Evolutionary conservation across 2,329 filamentous ascomycete species (phyloP).

Genomic region (Periglandula ipomoeae): DNA sequence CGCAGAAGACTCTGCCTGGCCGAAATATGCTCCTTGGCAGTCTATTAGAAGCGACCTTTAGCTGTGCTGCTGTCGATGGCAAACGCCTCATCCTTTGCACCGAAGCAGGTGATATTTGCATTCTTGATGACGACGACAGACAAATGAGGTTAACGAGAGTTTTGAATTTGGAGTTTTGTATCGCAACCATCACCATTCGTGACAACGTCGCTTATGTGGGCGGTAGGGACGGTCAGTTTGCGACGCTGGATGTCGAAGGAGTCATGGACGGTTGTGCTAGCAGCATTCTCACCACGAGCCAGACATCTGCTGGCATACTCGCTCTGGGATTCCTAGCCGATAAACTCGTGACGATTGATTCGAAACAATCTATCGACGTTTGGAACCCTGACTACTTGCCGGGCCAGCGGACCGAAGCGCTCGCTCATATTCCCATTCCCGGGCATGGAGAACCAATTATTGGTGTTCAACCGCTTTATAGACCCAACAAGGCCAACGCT

Average conservation of each 20-base stretch:
- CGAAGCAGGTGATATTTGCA: slow-evolving; percentile 80
- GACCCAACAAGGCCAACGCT: slow-evolving; percentile 51
- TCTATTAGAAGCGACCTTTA: slow-evolving; percentile 77
- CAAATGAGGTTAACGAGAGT: slow-evolving; percentile 62
- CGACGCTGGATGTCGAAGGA: slow-evolving; percentile 40
- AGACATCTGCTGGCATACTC: slow-evolving; percentile 40
- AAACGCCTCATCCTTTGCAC: slow-evolving; percentile 74
- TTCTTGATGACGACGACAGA: slow-evolving; percentile 68
- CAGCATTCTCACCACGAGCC: slow-evolving; percentile 28
- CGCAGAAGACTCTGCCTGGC: slow-evolving; percentile 62
- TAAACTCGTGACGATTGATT: slow-evolving; percentile 67
- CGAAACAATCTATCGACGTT: slow-evolving; percentile 65
- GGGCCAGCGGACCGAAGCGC: slow-evolving; percentile 26
- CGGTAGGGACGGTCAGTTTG: slow-evolving; percentile 54
- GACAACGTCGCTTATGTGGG: slow-evolving; percentile 56
- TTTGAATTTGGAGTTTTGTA: slow-evolving; percentile 55
- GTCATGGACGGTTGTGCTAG: slow-evolving; percentile 33
- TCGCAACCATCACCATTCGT: slow-evolving; percentile 57
- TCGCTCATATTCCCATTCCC: slow-evolving; percentile 46
- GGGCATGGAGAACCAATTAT: slow-evolving; percentile 58
- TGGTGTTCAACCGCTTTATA: slow-evolving; percentile 60
- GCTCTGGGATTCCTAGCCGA: slow-evolving; percentile 61
- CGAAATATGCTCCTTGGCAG: slow-evolving; percentile 80
- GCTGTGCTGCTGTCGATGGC: slow-evolving; percentile 65
- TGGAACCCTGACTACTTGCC: slow-evolving; percentile 40